Conservation (phyloP, 305 asterid species). For the Striga hermonthica region DNA sequence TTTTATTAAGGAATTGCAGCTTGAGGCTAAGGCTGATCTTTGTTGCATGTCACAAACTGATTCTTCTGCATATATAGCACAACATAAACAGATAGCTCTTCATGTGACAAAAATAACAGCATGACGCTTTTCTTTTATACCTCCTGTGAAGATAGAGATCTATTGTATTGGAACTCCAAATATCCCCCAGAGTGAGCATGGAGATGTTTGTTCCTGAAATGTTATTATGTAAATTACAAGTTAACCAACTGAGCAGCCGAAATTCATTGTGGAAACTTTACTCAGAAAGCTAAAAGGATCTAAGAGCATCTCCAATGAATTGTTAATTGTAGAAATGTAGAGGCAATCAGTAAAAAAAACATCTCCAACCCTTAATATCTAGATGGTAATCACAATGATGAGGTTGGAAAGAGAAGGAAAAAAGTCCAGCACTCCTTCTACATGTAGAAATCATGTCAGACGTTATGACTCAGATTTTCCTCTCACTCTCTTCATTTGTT, state of each 20-base stretch:
- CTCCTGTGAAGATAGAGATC: constrained; percentile 89
- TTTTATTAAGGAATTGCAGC: no score
- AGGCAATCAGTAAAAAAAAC: no score
- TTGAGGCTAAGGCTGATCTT: neutral
- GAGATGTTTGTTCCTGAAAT: constrained; percentile 70
- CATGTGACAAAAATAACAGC: neutral
- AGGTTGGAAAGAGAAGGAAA: no score
- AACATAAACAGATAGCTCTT: neutral
- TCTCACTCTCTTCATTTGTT: no score
- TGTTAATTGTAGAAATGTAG: no score
- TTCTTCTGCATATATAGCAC: neutral
- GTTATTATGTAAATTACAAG: constrained; percentile 26
- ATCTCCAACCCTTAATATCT: no score
- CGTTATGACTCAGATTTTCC: no score
- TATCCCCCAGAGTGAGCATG: constrained; percentile 85
- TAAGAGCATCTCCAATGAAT: no score
- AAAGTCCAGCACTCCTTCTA: no score
- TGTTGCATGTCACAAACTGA: neutral
- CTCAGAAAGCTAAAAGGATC: neutral
- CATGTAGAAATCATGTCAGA: no score
- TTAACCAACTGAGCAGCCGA: constrained; percentile 26
- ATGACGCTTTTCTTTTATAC: constrained; percentile 33
- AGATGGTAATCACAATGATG: no score
- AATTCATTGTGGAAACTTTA: neutral
- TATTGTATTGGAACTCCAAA: constrained; percentile 88